phyloP scores from a whole-genome alignment of 805 yeast species.

The Zygosaccharomyces kombuchaensis region DNA sequence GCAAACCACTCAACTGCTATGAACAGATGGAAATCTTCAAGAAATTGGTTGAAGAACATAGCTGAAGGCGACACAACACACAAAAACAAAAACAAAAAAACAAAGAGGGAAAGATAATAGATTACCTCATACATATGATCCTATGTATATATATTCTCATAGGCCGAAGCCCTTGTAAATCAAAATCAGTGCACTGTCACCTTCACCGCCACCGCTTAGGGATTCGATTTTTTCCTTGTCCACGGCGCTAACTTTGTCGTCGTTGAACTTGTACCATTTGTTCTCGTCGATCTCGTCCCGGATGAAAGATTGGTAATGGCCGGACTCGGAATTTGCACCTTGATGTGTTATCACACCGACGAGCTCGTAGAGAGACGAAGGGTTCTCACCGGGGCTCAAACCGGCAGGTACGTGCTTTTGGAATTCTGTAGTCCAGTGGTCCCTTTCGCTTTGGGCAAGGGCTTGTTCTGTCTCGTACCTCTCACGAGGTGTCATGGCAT shows the following conservation, averaged over 20 bases:
- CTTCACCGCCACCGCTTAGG: slow-evolving; percentile 96
- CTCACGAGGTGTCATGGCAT: slow-evolving; percentile 44
- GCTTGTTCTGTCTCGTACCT: slow-evolving; percentile 50
- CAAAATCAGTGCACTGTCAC: slow-evolving; percentile 89
- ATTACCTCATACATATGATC: slow-evolving; percentile 5
- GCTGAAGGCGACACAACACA: slow-evolving; percentile 1
- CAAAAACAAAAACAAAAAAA: slow-evolving; percentile 7
- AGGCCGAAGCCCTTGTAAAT: slow-evolving; percentile 80
- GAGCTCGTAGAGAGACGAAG: slow-evolving; percentile 82
- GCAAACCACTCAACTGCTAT: slow-evolving; percentile 74
- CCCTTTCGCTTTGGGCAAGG: slow-evolving; percentile 42
- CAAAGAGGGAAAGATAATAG: slow-evolving; percentile 5
- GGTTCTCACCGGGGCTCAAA: slow-evolving; percentile 62
- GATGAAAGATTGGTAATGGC: slow-evolving; percentile 91
- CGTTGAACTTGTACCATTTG: slow-evolving; percentile 93
- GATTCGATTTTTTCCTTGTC: slow-evolving; percentile 75
- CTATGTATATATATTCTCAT: slow-evolving; percentile 22
- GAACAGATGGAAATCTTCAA: slow-evolving; percentile 71
- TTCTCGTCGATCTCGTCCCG: slow-evolving; percentile 70
- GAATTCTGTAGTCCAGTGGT: slow-evolving; percentile 48
- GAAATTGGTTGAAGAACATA: slow-evolving; percentile 40
- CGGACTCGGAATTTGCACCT: slow-evolving; percentile 95
- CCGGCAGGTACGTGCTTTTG: slow-evolving; percentile 45
- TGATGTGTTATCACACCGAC: slow-evolving; percentile 84
- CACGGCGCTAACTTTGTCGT: slow-evolving; percentile 79